phyloP scores from a whole-genome alignment of 768 basidiomycete genomes.

The Podaxis rugospora region DNA sequence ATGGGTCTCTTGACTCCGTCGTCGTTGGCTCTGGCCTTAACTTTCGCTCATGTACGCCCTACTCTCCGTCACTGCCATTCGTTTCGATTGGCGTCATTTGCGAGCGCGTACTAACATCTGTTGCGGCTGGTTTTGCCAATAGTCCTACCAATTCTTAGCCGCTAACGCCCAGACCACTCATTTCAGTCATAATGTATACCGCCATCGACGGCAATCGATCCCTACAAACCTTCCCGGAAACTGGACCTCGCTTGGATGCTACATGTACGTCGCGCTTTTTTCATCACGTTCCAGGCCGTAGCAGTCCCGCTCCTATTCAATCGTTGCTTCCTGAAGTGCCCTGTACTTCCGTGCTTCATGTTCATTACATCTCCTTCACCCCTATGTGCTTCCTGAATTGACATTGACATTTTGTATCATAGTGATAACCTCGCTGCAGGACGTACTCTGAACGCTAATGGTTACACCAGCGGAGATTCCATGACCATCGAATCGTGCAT shows the following conservation, averaged over 20 bases:
- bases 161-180: constrained; percentile 17
- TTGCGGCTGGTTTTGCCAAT: not conserved
- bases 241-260: constrained; percentile 61
- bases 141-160: not conserved
- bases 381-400: not conserved
- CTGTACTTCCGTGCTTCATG: not conserved
- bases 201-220: constrained; percentile 35
- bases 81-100: not conserved
- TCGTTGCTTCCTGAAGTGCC: not conserved
- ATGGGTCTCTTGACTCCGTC: constrained; percentile 30
- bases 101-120: not conserved
- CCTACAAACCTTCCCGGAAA: constrained; percentile 42
- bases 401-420: constrained; percentile 1
- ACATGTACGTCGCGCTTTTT: constrained; percentile 38
- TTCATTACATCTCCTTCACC: constrained; percentile 5
- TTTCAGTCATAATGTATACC: constrained; percentile 18
- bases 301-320: not conserved
- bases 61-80: not conserved
- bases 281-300: not conserved
- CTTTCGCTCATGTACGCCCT: constrained; percentile 35
- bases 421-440: constrained; percentile 50
- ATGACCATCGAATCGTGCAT: constrained; percentile 63
- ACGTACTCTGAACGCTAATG: constrained; percentile 52
- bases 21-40: constrained; percentile 28
- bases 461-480: constrained; percentile 36